Evolutionary conservation across 805 yeast genomes (phyloP).

Genomic region (Kurtzmaniella fragi): DNA sequence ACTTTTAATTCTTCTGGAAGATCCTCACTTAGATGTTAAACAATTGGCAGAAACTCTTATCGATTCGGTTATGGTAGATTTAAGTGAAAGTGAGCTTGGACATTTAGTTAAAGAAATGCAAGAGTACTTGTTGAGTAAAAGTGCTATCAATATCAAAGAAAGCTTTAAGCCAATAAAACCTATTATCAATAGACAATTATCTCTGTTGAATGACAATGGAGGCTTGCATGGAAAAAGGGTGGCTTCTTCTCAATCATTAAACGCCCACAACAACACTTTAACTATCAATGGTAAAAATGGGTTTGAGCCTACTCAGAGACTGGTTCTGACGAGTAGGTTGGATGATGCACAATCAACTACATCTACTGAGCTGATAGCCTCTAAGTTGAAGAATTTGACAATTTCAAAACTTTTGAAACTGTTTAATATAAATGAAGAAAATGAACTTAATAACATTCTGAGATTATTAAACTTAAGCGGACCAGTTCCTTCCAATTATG

Average conservation of each 20-base stretch:
- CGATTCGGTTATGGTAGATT: slow-evolving; percentile 61
- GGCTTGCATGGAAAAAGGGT: slow-evolving; percentile 12
- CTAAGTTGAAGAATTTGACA: slow-evolving; percentile 28
- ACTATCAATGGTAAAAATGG: slow-evolving; percentile 19
- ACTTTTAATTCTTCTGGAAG: slow-evolving; percentile 71
- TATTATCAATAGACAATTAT: slow-evolving; percentile 26
- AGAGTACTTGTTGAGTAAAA: slow-evolving; percentile 51
- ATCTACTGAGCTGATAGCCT: slow-evolving; percentile 28
- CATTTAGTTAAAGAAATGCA: slow-evolving; percentile 65
- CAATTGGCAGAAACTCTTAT: slow-evolving; percentile 67
- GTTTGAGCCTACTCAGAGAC: slow-evolving; percentile 14
- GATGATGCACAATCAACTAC: slow-evolving; percentile 12
- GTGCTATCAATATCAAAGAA: slow-evolving; percentile 34
- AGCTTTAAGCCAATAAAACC: slow-evolving; percentile 37
- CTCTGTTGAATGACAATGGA: slow-evolving; percentile 7
- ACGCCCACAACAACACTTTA: slow-evolving; percentile 18
- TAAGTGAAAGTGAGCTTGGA: slow-evolving; percentile 62
- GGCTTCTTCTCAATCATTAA: slow-evolving; percentile 17
- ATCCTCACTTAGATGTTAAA: slow-evolving; percentile 80
- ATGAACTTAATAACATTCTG: slow-evolving; percentile 32
- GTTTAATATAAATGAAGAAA: slow-evolving; percentile 37
- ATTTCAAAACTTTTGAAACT: slow-evolving; percentile 31
- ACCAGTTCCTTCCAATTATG: slow-evolving; percentile 32
- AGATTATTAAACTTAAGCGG: slow-evolving; percentile 29
- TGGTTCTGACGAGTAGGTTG: slow-evolving; percentile 20